A percentile compares a stretch with the other conserved stretches of the same genome.
Evolutionary conservation across 1,139 yeast genomes (phyloP).

Genomic region (Geotrichum citri-aurantii): DNA sequence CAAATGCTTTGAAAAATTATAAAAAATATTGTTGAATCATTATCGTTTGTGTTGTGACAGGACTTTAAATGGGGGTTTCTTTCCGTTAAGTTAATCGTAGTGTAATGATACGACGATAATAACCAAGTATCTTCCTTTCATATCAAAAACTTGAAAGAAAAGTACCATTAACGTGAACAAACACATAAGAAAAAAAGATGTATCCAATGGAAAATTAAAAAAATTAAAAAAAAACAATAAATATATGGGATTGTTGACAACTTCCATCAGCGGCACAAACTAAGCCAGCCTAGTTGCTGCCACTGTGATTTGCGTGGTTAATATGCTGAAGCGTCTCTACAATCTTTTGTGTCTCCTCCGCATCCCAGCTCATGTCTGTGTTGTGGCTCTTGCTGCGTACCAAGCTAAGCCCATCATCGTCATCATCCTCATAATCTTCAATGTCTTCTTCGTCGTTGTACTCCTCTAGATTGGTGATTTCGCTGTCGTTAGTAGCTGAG

Average conservation of each 20-base stretch:
- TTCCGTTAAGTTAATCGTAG: too few relatives aligned
- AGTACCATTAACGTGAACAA: background rate
- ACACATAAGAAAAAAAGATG: background rate
- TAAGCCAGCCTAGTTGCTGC: background rate
- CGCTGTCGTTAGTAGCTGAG: constrained; percentile 28
- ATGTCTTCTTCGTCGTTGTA: constrained; percentile 12
- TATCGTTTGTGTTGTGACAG: too few relatives aligned
- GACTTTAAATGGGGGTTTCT: too few relatives aligned
- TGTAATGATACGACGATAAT: background rate
- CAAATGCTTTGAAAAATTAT: too few relatives aligned
- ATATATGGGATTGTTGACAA: background rate
- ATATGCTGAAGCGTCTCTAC: background rate
- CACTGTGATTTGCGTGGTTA: background rate
- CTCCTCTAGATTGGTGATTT: constrained; percentile 19
- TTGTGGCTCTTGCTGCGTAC: constrained; percentile 36
- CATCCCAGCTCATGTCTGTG: constrained; percentile 19
- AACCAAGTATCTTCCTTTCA: background rate
- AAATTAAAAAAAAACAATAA: background rate
- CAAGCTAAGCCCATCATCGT: constrained; percentile 27
- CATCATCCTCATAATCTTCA: constrained; percentile 23
- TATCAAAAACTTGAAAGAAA: background rate
- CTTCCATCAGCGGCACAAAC: background rate
- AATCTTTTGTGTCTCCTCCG: constrained; percentile 5
- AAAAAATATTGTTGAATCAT: too few relatives aligned
- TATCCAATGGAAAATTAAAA: background rate